Evolutionary conservation across 192 early-diverging fungal genomes (phyloP), one percentile per base, ranked within the genome.

Genomic region (Neocallimastix lanati): DNA sequence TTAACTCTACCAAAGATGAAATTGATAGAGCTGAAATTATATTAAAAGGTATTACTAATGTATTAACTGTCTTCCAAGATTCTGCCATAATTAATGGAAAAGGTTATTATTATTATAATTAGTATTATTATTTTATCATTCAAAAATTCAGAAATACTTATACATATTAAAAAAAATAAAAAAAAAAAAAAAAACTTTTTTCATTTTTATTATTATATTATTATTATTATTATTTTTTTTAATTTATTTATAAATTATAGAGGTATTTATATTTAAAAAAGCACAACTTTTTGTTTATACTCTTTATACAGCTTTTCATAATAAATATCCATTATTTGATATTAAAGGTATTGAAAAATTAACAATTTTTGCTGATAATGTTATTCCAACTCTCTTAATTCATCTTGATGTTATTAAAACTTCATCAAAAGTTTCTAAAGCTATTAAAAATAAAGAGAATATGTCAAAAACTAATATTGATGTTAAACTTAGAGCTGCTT

Each of bases 301-400:
- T 30, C 82, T 94, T 9, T 88, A 86, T 78, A 82, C 87, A 78
- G 85, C 87, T 7, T 93, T 95, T 82, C 83, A 84, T 7, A 82
- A 84, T 13, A 82, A 84, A 11, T 84, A 91, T 29, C 84, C 84
- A 1, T 76, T 77, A 5, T 95, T 95, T 83, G 84, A 85, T 50
- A 94, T 95, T 80, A 81, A 79, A 11, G 93, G 94, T 79, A 86
- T 93, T 29, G 80, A 84, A 76, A 82, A 86, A 0, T 82, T 93
- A 81, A 93, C 94, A 0, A 85, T 94, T 27, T 92, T 93, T 84
- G 87, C 88, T 0, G 94, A 95, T 80, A 92, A 92, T 82, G 92
- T 92, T 15, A 86, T 95, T 28, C 92, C 93, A 9, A 88, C 90
- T 3, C 84, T 93, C 81, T 82, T 93, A 79, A 83, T 84, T 25